Evolutionary conservation across 1,284 basidiomycete species (phyloP).

Genomic region (Leccinum pachyderme): DNA sequence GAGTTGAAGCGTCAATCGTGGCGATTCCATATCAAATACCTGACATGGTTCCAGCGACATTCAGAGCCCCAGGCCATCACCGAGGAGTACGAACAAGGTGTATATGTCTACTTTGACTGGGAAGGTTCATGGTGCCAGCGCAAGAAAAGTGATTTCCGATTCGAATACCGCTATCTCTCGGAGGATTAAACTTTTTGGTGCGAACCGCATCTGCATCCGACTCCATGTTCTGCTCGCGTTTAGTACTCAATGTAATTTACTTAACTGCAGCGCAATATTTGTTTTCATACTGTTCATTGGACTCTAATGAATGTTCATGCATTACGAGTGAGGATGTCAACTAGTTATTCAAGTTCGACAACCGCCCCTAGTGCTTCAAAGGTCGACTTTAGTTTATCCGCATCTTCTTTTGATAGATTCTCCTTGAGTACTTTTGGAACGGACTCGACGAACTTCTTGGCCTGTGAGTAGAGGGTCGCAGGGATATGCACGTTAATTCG

Average conservation of each 20-base stretch:
- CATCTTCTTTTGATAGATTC: slow-evolving; percentile 95
- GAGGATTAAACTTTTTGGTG: slow-evolving; percentile 59
- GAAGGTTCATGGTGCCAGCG: slow-evolving; percentile 97
- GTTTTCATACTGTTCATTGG: slow-evolving; percentile 13
- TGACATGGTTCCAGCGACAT: slow-evolving; percentile 99
- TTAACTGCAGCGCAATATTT: slow-evolving; percentile 21
- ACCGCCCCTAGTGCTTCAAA: slow-evolving; percentile 91
- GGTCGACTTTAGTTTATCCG: slow-evolving; percentile 91
- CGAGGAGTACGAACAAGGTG: slow-evolving; percentile 99
- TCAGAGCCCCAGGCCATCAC: slow-evolving; percentile 99
- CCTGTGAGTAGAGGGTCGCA: slow-evolving; percentile 48
- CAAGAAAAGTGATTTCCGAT: slow-evolving; percentile 97
- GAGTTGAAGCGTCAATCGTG: slow-evolving; percentile 98
- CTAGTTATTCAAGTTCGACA: slow-evolving; percentile 72
- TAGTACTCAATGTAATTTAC: slow-evolving; percentile 24
- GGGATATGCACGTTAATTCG: slow-evolving; percentile 8
- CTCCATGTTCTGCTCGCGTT: slow-evolving; percentile 8
- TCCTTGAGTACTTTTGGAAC: slow-evolving; percentile 95
- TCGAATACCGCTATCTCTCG: slow-evolving; percentile 89
- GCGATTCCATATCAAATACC: slow-evolving; percentile 99
- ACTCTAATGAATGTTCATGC: slow-evolving; percentile 20
- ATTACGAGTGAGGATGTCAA: slow-evolving; percentile 11
- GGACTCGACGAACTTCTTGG: slow-evolving; percentile 99
- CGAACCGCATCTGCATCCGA: neutral
- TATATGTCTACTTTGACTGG: slow-evolving; percentile 97